These are phyloP conservation scores for Kodamaea sagamina DNA, from an alignment of 805 yeast genomes.

Conservation along the genomic window DNA sequence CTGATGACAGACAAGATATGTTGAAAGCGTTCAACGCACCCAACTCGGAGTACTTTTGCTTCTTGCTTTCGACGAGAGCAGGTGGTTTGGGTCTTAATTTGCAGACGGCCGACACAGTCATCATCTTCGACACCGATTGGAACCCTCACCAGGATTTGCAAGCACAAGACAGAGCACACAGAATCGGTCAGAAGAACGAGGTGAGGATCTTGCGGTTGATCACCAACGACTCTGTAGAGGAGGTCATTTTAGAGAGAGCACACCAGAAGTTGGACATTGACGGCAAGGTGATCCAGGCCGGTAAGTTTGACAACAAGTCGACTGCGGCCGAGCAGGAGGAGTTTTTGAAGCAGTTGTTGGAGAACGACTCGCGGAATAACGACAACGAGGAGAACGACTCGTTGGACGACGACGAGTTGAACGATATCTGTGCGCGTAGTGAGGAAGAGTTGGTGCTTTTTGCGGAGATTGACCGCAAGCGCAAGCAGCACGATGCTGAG, in stretches of 20 bases:
- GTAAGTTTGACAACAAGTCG: conserved; percentile 84
- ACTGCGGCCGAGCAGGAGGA: conserved; percentile 88
- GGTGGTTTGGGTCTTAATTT: conserved; percentile 87
- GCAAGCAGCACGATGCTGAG: conserved; percentile 36
- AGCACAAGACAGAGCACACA: conserved; percentile 88
- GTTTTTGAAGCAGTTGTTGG: conserved; percentile 66
- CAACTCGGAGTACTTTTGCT: conserved; percentile 73
- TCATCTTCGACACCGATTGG: conserved; percentile 88
- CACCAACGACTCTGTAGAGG: conserved; percentile 82
- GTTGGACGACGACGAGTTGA: conserved; percentile 69
- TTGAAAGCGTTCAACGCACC: conserved; percentile 75
- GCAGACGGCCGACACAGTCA: conserved; percentile 86
- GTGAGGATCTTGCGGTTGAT: conserved; percentile 79
- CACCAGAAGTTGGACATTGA: conserved; percentile 82
- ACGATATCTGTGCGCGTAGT: conserved; percentile 68
- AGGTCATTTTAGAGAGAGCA: conserved; percentile 78
- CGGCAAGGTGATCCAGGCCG: conserved; percentile 89
- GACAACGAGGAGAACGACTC: conserved; percentile 56
- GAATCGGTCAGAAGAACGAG: conserved; percentile 88
- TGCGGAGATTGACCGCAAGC: conserved; percentile 59
- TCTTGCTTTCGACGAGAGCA: conserved; percentile 80
- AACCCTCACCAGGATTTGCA: conserved; percentile 90
- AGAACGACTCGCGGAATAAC: conserved; percentile 62
- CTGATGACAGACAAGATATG: conserved; percentile 79
- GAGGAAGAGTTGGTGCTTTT: conserved; percentile 62